These are phyloP conservation scores for Bassia scoparia DNA, from an alignment of 148 eudicot genomes.

Conservation along the genomic window DNA sequence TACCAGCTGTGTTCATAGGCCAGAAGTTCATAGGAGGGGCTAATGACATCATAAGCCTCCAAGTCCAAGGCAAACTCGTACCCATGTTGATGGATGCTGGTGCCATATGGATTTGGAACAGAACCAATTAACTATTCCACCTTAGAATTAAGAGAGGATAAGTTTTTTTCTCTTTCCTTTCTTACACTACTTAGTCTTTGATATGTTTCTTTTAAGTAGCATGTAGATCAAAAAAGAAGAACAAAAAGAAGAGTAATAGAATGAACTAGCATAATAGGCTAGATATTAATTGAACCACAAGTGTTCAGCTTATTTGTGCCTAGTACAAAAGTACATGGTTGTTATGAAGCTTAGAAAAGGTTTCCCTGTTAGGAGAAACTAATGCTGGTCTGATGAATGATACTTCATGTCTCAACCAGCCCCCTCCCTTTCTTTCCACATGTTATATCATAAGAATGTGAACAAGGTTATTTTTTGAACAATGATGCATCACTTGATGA, in stretches of 20 bases:
- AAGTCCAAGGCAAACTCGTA: constrained; percentile 36
- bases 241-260: neutral
- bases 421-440: neutral
- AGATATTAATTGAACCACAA: constrained; percentile 9
- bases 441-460: neutral
- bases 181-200: constrained; percentile 2
- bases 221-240: constrained; percentile 10
- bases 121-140: constrained; percentile 22
- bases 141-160: constrained; percentile 13
- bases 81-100: constrained; percentile 40
- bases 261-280: constrained; percentile 13
- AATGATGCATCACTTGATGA: no score
- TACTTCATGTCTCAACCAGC: neutral
- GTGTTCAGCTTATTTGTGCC: constrained; percentile 21
- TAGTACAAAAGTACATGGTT: neutral
- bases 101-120: constrained; percentile 40
- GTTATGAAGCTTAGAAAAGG: constrained; percentile 6
- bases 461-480: neutral
- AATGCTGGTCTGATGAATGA: no score
- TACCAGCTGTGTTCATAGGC: constrained; percentile 44
- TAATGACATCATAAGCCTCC: constrained; percentile 42
- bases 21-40: constrained; percentile 44
- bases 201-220: constrained; percentile 3
- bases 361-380: neutral
- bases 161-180: neutral